Conservation (phyloP, 768 basidiomycete species). For the Tremella yokohamensis region DNA sequence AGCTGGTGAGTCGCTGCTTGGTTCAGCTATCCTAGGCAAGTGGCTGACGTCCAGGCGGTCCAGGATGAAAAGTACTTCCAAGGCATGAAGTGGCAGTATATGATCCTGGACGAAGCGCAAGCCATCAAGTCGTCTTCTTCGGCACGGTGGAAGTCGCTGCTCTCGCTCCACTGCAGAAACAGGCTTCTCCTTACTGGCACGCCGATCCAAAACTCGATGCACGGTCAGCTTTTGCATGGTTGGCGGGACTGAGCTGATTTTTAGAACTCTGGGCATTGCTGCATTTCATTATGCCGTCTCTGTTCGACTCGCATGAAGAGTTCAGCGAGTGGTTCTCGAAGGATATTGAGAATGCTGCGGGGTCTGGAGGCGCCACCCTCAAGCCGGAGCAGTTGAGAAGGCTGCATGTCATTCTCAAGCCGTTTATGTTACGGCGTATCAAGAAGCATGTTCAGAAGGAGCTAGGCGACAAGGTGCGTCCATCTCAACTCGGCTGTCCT, state of each 20-base stretch:
- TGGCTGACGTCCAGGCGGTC: conserved; percentile 61
- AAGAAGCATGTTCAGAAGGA: conserved; percentile 99
- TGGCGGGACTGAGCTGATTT: background rate
- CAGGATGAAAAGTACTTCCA: conserved; percentile 98
- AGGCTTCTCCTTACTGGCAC: conserved; percentile 92
- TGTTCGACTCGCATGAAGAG: conserved; percentile 98
- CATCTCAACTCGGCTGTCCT: background rate
- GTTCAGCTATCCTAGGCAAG: background rate
- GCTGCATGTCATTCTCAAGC: conserved; percentile 97
- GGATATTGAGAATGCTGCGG: conserved; percentile 92
- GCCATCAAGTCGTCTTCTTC: conserved; percentile 98
- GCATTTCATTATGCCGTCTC: conserved; percentile 99
- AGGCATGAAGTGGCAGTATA: conserved; percentile 98
- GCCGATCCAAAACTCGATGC: conserved; percentile 99
- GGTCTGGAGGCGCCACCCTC: conserved; percentile 77
- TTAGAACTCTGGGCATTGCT: conserved; percentile 94
- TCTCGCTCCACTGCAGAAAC: conserved; percentile 94
- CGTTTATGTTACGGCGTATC: conserved; percentile 95
- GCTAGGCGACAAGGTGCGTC: conserved; percentile 85
- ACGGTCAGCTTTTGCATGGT: conserved; percentile 59
- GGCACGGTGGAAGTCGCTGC: conserved; percentile 92
- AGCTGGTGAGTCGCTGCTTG: conserved; percentile 61
- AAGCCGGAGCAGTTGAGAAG: conserved; percentile 93
- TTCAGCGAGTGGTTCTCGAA: conserved; percentile 99
- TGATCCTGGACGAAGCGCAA: conserved; percentile 99